Conservation (phyloP, 78 protist species). For the Dictyostelium firmibasis region DNA sequence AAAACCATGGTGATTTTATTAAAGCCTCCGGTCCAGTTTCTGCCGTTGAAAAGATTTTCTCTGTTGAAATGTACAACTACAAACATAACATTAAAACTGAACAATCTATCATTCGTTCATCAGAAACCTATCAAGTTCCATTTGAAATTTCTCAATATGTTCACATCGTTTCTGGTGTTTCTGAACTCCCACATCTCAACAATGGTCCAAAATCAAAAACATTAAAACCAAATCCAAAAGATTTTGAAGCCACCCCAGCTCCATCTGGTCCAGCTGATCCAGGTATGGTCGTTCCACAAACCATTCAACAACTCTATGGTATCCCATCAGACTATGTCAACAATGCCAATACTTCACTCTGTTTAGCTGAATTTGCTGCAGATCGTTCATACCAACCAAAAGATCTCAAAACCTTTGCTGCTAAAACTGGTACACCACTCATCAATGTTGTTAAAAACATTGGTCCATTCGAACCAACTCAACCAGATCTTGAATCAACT, state of each 20-base stretch:
- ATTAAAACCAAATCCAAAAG: neutral
- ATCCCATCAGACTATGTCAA: constrained; percentile 29
- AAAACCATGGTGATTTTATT: constrained; percentile 25
- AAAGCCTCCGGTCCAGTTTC: constrained; percentile 33
- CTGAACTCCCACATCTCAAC: constrained; percentile 64
- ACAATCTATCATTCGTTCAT: constrained; percentile 32
- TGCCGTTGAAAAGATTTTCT: constrained; percentile 25
- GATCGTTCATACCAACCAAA: constrained; percentile 58
- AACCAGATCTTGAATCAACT: constrained; percentile 67
- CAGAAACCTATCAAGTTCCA: constrained; percentile 22
- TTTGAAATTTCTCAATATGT: constrained; percentile 1
- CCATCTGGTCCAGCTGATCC: neutral
- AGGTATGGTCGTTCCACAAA: constrained; percentile 59
- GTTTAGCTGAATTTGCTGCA: constrained; percentile 60
- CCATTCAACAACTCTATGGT: constrained; percentile 49
- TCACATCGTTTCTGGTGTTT: constrained; percentile 66
- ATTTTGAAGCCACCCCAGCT: neutral
- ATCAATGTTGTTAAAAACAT: constrained; percentile 24
- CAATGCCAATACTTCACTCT: constrained; percentile 18
- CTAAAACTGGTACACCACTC: constrained; percentile 33
- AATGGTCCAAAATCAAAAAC: constrained; percentile 10
- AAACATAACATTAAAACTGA: neutral
- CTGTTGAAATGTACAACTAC: constrained; percentile 27
- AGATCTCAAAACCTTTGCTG: constrained; percentile 41
- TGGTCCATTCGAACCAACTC: constrained; percentile 32